Percentiles rank a stretch among this genome's conserved stretches.
Conservation (phyloP, 2,329 filamentous ascomycete genomes). For the Shiraia bambusicola region DNA sequence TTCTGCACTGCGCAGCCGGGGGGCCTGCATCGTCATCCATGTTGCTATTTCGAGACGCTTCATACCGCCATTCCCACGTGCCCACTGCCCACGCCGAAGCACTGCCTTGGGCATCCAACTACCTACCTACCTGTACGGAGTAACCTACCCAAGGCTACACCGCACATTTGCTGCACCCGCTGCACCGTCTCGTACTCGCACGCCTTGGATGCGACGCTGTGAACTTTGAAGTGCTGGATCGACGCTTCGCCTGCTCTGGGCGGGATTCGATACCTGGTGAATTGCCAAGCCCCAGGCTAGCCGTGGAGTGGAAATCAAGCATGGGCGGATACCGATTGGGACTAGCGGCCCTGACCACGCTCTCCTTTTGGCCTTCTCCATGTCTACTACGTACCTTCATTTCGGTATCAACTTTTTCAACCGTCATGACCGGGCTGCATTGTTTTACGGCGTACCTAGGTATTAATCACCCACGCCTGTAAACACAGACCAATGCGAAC, state of each 20-base stretch:
- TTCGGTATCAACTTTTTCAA: constrained; percentile 23
- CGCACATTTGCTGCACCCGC: not conserved
- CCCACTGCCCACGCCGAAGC: not conserved
- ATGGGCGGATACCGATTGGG: constrained; percentile 9
- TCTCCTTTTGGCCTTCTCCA: constrained; percentile 12
- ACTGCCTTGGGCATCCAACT: not conserved
- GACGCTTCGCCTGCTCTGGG: constrained; percentile 4
- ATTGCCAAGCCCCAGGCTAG: constrained; percentile 8
- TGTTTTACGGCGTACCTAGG: not conserved
- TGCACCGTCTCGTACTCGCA: not conserved
- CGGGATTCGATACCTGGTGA: constrained; percentile 21
- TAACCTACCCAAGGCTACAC: no score
- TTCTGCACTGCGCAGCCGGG: constrained; percentile 17
- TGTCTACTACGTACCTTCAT: constrained; percentile 25
- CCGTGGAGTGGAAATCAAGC: constrained; percentile 22
- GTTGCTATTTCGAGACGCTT: constrained; percentile 1
- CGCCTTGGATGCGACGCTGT: no score
- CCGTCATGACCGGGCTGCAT: constrained; percentile 2
- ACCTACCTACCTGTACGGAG: no score
- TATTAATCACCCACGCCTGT: constrained; percentile 1
- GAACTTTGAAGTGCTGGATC: not conserved
- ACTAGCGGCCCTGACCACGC: constrained; percentile 9
- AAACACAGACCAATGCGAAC: constrained; percentile 6
- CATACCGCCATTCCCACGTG: constrained; percentile 2
- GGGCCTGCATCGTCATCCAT: constrained; percentile 11